Conservation (phyloP, 495 filamentous ascomycete genomes). For the Friedmanniomyces endolithicus region DNA sequence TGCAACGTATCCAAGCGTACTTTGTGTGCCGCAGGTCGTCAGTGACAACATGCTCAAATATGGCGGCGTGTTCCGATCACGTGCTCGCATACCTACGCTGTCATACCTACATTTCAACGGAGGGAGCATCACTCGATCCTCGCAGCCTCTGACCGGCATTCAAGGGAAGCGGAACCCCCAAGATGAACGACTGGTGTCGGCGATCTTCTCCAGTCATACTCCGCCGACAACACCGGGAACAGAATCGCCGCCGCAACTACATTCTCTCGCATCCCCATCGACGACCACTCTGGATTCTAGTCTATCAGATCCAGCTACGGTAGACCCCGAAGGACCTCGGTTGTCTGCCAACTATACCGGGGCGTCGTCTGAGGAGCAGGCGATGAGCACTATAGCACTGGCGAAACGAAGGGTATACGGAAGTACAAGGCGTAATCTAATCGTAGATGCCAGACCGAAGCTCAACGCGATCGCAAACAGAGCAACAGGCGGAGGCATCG, state of each 20-base stretch:
- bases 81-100: slow-evolving; percentile 73
- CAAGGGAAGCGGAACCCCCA: slow-evolving; percentile 84
- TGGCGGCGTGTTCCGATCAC: slow-evolving; percentile 76
- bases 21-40: slow-evolving; percentile 74
- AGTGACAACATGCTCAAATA: slow-evolving; percentile 96
- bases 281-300: slow-evolving; percentile 1
- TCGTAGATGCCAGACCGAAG: slow-evolving; percentile 90
- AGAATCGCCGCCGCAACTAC: slow-evolving; percentile 16
- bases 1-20: slow-evolving; percentile 80
- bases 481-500: slow-evolving; percentile 80
- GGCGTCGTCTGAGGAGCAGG: slow-evolving; percentile 46
- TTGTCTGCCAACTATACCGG: slow-evolving; percentile 22
- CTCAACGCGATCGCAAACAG: slow-evolving; percentile 97
- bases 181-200: slow-evolving; percentile 83
- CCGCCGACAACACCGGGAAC: slow-evolving; percentile 1
- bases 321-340: not conserved
- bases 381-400: slow-evolving; percentile 54
- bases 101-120: slow-evolving; percentile 96
- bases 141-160: slow-evolving; percentile 82
- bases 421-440: slow-evolving; percentile 86
- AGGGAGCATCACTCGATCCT: slow-evolving; percentile 89
- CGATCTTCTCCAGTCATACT: slow-evolving; percentile 72
- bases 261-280: slow-evolving; percentile 7
- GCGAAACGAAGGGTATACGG: slow-evolving; percentile 56
- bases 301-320: not conserved